Base-by-base conservation (phyloP, 2,329 filamentous ascomycete species). In the Orbilia quercus region DNA sequence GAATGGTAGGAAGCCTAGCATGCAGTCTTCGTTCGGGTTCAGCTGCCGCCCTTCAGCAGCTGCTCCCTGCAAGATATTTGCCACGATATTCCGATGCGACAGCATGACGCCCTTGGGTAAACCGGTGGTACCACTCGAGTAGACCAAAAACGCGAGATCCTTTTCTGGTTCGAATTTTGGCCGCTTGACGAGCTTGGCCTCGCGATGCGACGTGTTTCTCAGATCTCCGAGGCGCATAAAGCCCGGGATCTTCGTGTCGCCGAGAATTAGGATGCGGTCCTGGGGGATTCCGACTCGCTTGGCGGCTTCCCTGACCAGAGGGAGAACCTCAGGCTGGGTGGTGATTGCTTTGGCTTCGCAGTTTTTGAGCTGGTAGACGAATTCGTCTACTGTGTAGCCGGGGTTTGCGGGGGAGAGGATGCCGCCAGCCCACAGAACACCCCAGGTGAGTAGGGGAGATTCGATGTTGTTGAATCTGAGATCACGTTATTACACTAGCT, bases 51-150 rank as follows among this genome's bases (percentile, higher is more conserved):
- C 55, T 40, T 75, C 71, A 4, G 44, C 38, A 16, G 44, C 40
- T 79, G 60, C 82, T 79, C 80, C 83, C 82, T 75, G 84, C 76
- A 72, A 45, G 0, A 81, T 80, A 80, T 96, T 96, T 70, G 91
- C 83, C 9, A 96, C 86, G 71, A 96, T 88, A 79, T 97, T 97
- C 75, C 82, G 81, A 81, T 98, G 94, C 6, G 88, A 90, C 31
- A 97, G 84, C 86, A 91, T 90, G 12, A 97, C 94, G 14, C 93
- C 94, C 81, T 98, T 98, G 0, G 94, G 93, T 55, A 92, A 82
- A 1, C 94, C 94, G 0, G 94, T 97, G 0, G 94, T 98, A 6
- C 94, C 94, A 6, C 90, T 93, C 54, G 89, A 92, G 80, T 96
- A 97, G 0, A 96, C 91, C 66, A 97, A 81, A 78, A 95, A 96